phyloP scores from a whole-genome alignment of 1,284 basidiomycete genomes.

The Exobasidium rhododendri region DNA sequence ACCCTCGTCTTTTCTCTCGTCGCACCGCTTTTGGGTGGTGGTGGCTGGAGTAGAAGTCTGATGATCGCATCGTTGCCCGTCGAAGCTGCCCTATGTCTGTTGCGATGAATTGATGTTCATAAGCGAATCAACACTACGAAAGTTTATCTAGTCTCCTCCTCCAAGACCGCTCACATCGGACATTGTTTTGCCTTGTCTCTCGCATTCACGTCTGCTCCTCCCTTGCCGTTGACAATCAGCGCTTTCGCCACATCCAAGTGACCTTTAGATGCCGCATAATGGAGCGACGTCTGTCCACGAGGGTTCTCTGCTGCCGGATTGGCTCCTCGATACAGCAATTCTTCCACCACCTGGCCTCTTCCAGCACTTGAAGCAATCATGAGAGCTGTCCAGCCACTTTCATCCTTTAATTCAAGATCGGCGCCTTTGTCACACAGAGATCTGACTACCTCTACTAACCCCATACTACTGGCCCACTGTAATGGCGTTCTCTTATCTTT shows the following conservation, averaged over 20 bases:
- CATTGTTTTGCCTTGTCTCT: constrained; percentile 32
- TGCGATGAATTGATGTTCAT: background rate
- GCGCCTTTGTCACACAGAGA: constrained; percentile 15
- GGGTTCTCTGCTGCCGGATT: constrained; percentile 20
- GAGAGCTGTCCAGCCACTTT: constrained; percentile 27
- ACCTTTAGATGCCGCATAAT: constrained; percentile 38
- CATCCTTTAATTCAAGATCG: constrained; percentile 17
- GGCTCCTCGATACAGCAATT: constrained; percentile 24
- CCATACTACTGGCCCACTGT: constrained; percentile 27
- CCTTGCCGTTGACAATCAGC: constrained; percentile 24
- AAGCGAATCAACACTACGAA: background rate
- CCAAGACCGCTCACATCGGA: constrained; percentile 26
- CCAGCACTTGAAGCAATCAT: constrained; percentile 34
- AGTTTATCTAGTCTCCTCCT: too few relatives aligned
- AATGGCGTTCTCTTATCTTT: constrained; percentile 29
- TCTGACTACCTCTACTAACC: constrained; percentile 16
- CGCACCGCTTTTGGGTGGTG: constrained; percentile 21
- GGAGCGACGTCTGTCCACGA: constrained; percentile 26
- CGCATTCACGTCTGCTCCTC: constrained; percentile 28
- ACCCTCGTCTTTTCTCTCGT: constrained; percentile 33
- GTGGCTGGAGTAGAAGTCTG: constrained; percentile 25
- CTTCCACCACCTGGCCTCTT: constrained; percentile 13
- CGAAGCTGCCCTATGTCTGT: constrained; percentile 30
- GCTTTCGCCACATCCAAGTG: constrained; percentile 27
- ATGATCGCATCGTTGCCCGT: constrained; percentile 30